Percentiles rank a stretch among this genome's conserved stretches.
Evolutionary conservation across 345 rosid genomes (phyloP).

Genomic region (Pistacia vera): DNA sequence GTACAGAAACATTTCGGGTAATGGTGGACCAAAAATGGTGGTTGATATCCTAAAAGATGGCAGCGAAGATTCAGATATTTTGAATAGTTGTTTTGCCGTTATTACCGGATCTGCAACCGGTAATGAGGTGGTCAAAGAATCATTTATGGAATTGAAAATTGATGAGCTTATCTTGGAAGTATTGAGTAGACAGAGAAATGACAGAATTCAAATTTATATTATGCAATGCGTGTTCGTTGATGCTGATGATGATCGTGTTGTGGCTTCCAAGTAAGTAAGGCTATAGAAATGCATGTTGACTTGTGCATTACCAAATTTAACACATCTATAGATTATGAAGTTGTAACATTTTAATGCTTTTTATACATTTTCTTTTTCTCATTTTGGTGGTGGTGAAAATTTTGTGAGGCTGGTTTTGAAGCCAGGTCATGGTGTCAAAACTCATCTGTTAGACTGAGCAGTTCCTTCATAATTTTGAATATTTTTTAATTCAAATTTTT

Average conservation of each 20-base stretch:
- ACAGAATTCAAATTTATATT: slow-evolving; percentile 55
- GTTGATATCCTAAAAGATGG: slow-evolving; percentile 49
- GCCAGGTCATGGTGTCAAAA: neutral
- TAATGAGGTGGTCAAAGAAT: slow-evolving; percentile 83
- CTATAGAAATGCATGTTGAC: neutral
- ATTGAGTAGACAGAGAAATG: slow-evolving; percentile 43
- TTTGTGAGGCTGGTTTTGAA: neutral
- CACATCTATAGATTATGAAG: neutral
- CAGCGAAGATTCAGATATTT: slow-evolving; percentile 42
- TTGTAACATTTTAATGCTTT: neutral
- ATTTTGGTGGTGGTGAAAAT: neutral
- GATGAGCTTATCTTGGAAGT: slow-evolving; percentile 75
- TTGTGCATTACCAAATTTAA: neutral
- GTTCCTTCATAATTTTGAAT: neutral
- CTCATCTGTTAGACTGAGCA: neutral
- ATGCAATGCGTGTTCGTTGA: slow-evolving; percentile 69
- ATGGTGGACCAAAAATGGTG: slow-evolving; percentile 63
- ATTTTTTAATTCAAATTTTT: neutral
- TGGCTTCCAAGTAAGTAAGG: slow-evolving; percentile 88
- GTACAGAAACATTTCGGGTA: slow-evolving; percentile 62
- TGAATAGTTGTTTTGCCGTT: slow-evolving; percentile 63
- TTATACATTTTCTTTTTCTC: neutral
- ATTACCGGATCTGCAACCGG: slow-evolving; percentile 81
- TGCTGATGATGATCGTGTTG: slow-evolving; percentile 89
- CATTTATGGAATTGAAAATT: slow-evolving; percentile 76